Conservation (phyloP, 257 asterid genomes). For the Paraleonurus japonicus region DNA sequence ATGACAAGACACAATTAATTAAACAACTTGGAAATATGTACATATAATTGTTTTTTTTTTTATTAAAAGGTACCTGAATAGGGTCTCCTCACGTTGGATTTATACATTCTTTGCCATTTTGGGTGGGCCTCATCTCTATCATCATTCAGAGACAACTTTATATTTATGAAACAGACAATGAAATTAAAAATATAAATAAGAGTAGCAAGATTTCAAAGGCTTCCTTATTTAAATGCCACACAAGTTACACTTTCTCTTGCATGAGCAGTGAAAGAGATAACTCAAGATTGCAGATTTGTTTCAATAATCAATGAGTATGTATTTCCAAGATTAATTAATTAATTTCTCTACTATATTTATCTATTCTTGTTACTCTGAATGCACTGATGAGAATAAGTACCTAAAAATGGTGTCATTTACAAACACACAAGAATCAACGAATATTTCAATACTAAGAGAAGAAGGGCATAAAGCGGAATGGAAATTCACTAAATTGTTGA, state of each 20-base stretch:
- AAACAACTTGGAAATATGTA: too few relatives aligned
- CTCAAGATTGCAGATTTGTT: slow-evolving; percentile 14
- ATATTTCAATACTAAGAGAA: not conserved
- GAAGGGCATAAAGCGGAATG: slow-evolving; percentile 15
- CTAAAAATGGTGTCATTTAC: slow-evolving; percentile 31
- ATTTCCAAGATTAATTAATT: slow-evolving; percentile 8
- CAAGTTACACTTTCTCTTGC: slow-evolving; percentile 35
- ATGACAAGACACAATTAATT: slow-evolving; percentile 42
- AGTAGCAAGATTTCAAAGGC: slow-evolving; percentile 18
- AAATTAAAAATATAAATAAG: slow-evolving; percentile 17
- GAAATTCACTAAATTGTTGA: slow-evolving; percentile 5
- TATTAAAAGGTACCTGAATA: too few relatives aligned
- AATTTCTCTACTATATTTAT: too few relatives aligned
- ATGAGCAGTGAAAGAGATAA: slow-evolving; percentile 15
- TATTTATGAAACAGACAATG: slow-evolving; percentile 46
- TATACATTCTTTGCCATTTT: slow-evolving; percentile 43
- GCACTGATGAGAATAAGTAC: slow-evolving; percentile 30
- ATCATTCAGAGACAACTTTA: slow-evolving; percentile 51
- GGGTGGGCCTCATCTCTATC: slow-evolving; percentile 50
- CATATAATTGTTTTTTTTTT: too few relatives aligned
- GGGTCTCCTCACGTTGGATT: slow-evolving; percentile 35
- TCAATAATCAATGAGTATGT: not conserved
- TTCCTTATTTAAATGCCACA: slow-evolving; percentile 36
- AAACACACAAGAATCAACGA: slow-evolving; percentile 37
- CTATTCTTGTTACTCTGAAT: too few relatives aligned